Base-by-base conservation (phyloP, 2,329 filamentous ascomycete species). In the Microsporum audouinii region DNA sequence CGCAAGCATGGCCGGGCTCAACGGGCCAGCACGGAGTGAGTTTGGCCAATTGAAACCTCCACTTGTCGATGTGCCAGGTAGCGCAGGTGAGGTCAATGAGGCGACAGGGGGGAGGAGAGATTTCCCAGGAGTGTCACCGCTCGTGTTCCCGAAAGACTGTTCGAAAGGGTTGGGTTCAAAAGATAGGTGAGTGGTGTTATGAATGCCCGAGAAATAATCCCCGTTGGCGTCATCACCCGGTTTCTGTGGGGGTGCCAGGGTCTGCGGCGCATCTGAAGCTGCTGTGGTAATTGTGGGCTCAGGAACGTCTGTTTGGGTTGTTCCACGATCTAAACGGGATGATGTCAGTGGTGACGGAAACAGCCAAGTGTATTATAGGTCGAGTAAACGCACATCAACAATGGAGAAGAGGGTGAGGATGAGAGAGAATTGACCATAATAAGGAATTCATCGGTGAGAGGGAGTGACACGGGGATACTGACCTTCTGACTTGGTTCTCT, bases 1-100 rank as follows among this genome's bases (percentile, higher is more conserved):
- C 55, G 91, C 89, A 61, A 99, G 85, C 91, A 99, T 97, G 65
- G 92, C 94, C 77, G 94, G 94, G 75, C 94, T 97, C 67, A 99
- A 77, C 47, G 94, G 94, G 68, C 94, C 94, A 63, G 91, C 91
- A 66, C 94, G 87, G 69, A 99, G 79, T 53, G 91, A 96, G 68
- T 91, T 87, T 66, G 84, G 83, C 91, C 91, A 96, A 74, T 88
- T 86, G 70, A 88, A 88, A 31, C 75, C 75, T 27, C 85, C 83
- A 39, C 84, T 88, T 60, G 84, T 84, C 65, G 84, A 89, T 68
- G 83, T 83, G 65, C 88, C 89, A 55, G 95, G 82, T 27, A 90
- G 85, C 53, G 90, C 90, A 5, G 94, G 92, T 55, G 94, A 97
- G 29, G 94, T 95, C 68, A 99, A 82, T 65, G 91, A 84, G 55